These are phyloP conservation scores for Gossypium arboreum DNA, from an alignment of 345 rosid species.

Conservation along the genomic window DNA sequence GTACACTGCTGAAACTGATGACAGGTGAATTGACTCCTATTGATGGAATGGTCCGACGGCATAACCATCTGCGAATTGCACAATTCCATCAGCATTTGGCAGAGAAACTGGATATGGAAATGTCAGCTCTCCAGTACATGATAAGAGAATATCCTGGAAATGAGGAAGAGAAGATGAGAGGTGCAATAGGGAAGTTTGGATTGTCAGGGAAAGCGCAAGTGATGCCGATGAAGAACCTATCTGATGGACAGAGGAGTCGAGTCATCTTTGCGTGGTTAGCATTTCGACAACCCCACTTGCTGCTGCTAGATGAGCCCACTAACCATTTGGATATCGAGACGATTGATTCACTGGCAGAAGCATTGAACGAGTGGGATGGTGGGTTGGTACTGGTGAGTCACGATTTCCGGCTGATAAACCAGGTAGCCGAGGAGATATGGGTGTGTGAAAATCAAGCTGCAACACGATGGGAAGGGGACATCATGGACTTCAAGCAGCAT, in stretches of 20 bases:
- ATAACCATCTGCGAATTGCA: slow-evolving; percentile 90
- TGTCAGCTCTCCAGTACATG: slow-evolving; percentile 86
- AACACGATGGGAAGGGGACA: slow-evolving; percentile 75
- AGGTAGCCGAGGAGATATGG: slow-evolving; percentile 88
- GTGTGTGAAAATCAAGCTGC: slow-evolving; percentile 72
- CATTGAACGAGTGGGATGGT: slow-evolving; percentile 85
- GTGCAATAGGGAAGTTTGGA: slow-evolving; percentile 83
- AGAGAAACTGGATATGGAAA: slow-evolving; percentile 83
- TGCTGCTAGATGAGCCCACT: slow-evolving; percentile 92
- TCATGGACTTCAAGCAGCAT: slow-evolving; percentile 78
- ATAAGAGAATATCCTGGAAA: slow-evolving; percentile 83
- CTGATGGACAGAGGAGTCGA: slow-evolving; percentile 95
- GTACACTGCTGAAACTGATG: slow-evolving; percentile 95
- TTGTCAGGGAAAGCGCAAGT: slow-evolving; percentile 93
- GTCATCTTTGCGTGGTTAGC: slow-evolving; percentile 98
- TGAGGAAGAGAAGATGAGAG: slow-evolving; percentile 97
- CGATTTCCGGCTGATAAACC: slow-evolving; percentile 85
- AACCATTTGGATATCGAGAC: slow-evolving; percentile 98
- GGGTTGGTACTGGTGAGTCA: slow-evolving; percentile 86
- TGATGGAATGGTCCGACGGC: slow-evolving; percentile 98
- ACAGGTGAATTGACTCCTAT: slow-evolving; percentile 77
- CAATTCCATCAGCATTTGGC: slow-evolving; percentile 95
- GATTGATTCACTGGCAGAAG: slow-evolving; percentile 84
- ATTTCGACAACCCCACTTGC: slow-evolving; percentile 87
- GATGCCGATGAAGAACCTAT: slow-evolving; percentile 96